Percentiles rank a stretch among this genome's conserved stretches.
Conservation (phyloP, 441 rosid genomes). For the Metrosideros polymorpha region DNA sequence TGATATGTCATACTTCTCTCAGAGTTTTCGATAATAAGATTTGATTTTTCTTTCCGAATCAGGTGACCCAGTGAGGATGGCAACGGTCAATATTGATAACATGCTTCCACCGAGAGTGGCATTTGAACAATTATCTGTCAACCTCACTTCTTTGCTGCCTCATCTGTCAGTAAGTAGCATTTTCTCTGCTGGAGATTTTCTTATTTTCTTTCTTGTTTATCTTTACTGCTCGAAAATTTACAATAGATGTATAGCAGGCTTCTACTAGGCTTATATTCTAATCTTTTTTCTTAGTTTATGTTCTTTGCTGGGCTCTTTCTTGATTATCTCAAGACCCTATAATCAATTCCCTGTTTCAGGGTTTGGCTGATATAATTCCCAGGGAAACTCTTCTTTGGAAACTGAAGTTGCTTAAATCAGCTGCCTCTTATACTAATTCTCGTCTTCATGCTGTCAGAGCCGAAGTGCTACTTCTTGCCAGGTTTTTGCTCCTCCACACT, state of each 20-base stretch:
- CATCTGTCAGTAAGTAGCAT: not conserved
- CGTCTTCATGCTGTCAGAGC: not conserved
- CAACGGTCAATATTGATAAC: not conserved
- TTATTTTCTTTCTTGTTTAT: not conserved
- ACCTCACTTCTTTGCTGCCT: not conserved
- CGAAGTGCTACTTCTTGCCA: not conserved
- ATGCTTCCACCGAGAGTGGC: not conserved
- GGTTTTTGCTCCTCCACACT: not conserved
- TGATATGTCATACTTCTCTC: not conserved
- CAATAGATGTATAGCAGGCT: not conserved
- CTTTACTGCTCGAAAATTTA: not conserved
- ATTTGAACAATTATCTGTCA: not conserved
- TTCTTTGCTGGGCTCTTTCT: not conserved
- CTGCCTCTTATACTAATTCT: not conserved
- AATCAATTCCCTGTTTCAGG: not conserved
- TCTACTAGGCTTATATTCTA: not conserved
- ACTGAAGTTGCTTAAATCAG: not conserved
- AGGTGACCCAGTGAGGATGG: constrained; percentile 1
- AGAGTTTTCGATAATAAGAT: not conserved
- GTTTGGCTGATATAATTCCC: not conserved
- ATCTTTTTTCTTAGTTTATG: not conserved
- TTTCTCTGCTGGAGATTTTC: not conserved
- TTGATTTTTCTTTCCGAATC: not conserved
- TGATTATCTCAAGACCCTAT: not conserved
- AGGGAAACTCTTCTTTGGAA: not conserved